Conservation (phyloP, 208 protist species). For the Leishmania gerbilli region DNA sequence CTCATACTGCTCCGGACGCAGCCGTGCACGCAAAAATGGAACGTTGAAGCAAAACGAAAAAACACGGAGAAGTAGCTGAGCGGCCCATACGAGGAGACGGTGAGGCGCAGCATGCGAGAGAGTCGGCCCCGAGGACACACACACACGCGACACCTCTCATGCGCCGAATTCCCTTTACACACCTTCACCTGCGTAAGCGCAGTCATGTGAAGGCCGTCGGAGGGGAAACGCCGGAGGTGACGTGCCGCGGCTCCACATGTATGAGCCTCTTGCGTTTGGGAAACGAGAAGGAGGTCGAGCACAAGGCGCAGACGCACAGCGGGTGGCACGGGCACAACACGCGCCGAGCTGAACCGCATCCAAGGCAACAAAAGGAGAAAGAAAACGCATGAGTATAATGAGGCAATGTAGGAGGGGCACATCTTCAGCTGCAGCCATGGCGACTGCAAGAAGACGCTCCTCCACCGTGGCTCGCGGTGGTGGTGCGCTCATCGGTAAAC, state of each 20-base stretch:
- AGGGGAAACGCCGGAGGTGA: neutral
- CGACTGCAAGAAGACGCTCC: neutral
- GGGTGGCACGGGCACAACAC: neutral
- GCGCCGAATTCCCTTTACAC: neutral
- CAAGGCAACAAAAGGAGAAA: neutral
- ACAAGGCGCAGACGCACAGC: neutral
- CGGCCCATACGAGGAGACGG: neutral
- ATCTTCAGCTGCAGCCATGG: neutral
- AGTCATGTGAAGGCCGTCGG: neutral
- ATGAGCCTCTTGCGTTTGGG: neutral
- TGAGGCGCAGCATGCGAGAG: neutral
- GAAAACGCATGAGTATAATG: neutral
- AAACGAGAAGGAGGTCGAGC: neutral
- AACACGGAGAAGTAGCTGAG: neutral
- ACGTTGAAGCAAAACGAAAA: neutral
- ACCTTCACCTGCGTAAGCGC: neutral
- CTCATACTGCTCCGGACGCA: neutral
- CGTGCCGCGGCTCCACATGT: neutral
- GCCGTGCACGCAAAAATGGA: neutral
- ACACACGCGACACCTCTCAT: too few species aligned
- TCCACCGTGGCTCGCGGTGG: neutral
- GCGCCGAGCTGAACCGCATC: neutral
- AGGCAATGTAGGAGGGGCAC: neutral
- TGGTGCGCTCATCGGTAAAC: neutral
- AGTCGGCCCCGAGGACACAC: too few species aligned